Evolutionary conservation across 2,329 filamentous ascomycete species (phyloP).

Genomic region (Arthrinium phaeospermum): DNA sequence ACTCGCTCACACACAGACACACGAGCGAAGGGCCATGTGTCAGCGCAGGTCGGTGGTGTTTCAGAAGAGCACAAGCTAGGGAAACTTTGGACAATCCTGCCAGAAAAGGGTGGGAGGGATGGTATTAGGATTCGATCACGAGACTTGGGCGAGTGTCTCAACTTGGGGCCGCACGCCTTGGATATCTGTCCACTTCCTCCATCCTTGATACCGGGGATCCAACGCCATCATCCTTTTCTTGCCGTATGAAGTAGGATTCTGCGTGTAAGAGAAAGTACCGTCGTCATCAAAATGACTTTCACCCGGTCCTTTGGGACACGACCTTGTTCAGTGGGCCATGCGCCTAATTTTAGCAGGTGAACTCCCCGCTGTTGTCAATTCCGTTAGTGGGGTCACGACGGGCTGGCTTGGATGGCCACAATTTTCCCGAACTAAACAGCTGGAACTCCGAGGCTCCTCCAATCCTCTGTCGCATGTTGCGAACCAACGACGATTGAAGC

Average conservation of each 20-base stretch:
- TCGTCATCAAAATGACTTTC: not conserved
- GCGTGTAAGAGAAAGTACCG: not conserved
- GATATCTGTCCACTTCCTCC: not conserved
- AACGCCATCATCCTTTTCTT: not conserved
- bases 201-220: not conserved
- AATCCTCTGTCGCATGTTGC: not conserved
- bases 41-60: conserved; percentile 13
- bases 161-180: not conserved
- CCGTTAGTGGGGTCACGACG: not conserved
- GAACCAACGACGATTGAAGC: not conserved
- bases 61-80: conserved; percentile 3
- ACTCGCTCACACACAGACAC: not conserved
- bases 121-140: not conserved
- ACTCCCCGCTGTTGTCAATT: not conserved
- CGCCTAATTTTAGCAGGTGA: not conserved
- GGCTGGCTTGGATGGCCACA: not conserved
- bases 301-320: not conserved
- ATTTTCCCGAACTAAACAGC: conserved; percentile 6
- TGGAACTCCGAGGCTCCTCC: not conserved
- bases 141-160: not conserved
- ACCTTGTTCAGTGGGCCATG: conserved; percentile 16
- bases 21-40: conserved; percentile 11
- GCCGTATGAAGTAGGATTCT: not conserved
- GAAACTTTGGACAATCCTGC: conserved; percentile 7
- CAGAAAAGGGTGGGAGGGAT: not conserved